These are phyloP conservation scores for Leccinum imitatum DNA, from an alignment of 768 basidiomycete species.

Conservation along the genomic window DNA sequence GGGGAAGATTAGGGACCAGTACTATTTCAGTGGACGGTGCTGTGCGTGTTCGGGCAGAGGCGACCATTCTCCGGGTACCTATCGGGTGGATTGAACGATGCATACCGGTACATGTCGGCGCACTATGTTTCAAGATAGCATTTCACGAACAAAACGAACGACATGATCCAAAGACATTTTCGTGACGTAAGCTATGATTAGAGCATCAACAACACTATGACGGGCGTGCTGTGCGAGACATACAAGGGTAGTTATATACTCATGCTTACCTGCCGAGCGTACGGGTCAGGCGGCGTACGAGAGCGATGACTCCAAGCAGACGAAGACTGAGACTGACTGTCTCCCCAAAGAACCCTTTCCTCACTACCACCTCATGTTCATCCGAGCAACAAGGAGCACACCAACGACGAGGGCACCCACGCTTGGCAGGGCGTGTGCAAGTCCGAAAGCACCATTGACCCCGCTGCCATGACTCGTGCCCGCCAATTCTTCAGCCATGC, in stretches of 20 bases:
- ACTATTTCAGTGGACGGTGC: background rate
- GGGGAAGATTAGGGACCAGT: background rate
- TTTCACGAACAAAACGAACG: background rate
- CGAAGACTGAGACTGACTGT: conserved; percentile 8
- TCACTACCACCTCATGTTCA: conserved; percentile 2
- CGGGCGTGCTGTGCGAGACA: background rate
- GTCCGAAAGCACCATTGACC: conserved; percentile 1
- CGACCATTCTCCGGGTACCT: background rate
- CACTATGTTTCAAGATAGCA: background rate
- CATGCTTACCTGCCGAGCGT: conserved; percentile 1
- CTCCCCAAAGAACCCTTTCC: background rate
- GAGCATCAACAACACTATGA: background rate
- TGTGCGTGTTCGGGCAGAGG: background rate
- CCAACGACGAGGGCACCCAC: conserved; percentile 17
- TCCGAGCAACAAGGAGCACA: conserved; percentile 10
- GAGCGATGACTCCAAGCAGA: conserved; percentile 9
- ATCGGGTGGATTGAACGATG: too few relatives aligned
- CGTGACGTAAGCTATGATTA: background rate
- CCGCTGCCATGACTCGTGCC: conserved; percentile 9
- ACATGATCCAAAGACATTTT: background rate
- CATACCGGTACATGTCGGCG: too few relatives aligned
- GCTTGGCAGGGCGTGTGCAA: conserved; percentile 12
- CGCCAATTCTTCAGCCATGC: conserved; percentile 22
- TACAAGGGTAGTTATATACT: conserved; percentile 9
- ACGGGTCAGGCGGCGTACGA: conserved; percentile 4